Percentiles rank a stretch among this genome's conserved stretches.
These are phyloP conservation scores for Ceratobasidium sp. DNA, from an alignment of 1,284 basidiomycete genomes.

Conservation along the genomic window DNA sequence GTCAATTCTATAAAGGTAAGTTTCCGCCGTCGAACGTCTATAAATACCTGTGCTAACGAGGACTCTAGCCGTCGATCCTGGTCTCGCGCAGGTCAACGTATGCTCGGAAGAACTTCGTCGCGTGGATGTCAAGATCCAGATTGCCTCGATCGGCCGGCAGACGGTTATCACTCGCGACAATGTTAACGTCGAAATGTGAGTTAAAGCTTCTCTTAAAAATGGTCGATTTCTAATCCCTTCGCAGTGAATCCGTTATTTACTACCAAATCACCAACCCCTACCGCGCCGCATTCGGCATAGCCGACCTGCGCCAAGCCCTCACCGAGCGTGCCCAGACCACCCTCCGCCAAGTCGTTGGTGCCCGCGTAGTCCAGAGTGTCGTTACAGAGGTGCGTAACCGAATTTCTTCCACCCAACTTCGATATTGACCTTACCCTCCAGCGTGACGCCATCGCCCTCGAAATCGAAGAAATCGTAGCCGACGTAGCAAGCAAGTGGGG, in stretches of 20 bases:
- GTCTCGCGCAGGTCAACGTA: slow-evolving; percentile 91
- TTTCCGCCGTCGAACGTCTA: slow-evolving; percentile 40
- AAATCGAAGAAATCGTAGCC: slow-evolving; percentile 94
- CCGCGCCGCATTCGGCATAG: slow-evolving; percentile 93
- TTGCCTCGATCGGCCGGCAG: slow-evolving; percentile 74
- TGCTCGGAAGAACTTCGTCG: slow-evolving; percentile 87
- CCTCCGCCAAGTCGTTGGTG: slow-evolving; percentile 93
- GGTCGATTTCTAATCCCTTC: neutral
- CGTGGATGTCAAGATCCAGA: slow-evolving; percentile 96
- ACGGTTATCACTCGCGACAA: slow-evolving; percentile 75
- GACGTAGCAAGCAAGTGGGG: slow-evolving; percentile 93
- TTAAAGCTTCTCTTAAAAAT: slow-evolving; percentile 37
- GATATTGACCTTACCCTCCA: slow-evolving; percentile 66
- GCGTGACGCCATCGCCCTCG: slow-evolving; percentile 95
- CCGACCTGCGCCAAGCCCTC: slow-evolving; percentile 87
- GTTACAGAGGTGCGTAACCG: slow-evolving; percentile 63
- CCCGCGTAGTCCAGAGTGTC: slow-evolving; percentile 85
- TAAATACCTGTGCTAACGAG: neutral
- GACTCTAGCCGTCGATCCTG: slow-evolving; percentile 83
- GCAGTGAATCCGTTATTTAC: slow-evolving; percentile 84
- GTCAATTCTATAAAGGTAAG: slow-evolving; percentile 86
- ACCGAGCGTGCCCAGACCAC: slow-evolving; percentile 96
- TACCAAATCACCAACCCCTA: slow-evolving; percentile 82
- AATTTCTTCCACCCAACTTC: slow-evolving; percentile 55
- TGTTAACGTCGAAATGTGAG: slow-evolving; percentile 86